These are phyloP conservation scores for Vitis hybrid DNA, from an alignment of 177 flowering plant genomes.

Conservation along the genomic window DNA sequence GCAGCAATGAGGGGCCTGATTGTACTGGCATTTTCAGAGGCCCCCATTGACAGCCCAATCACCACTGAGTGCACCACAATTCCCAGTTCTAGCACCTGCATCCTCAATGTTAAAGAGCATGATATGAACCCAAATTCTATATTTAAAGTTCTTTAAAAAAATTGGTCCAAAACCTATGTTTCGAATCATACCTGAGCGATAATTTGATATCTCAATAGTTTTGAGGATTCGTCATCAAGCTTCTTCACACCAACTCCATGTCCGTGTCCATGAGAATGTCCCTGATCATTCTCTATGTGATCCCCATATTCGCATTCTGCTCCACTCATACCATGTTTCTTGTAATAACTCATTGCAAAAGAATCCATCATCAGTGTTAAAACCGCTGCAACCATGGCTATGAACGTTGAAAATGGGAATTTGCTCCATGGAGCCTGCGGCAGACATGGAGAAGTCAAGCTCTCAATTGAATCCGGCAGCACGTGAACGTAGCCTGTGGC, in stretches of 20 bases:
- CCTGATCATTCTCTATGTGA: not conserved
- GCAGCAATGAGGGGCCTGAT: slow-evolving; percentile 30
- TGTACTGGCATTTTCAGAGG: slow-evolving; percentile 29
- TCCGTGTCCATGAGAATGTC: slow-evolving; percentile 17
- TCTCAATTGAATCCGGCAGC: slow-evolving; percentile 37
- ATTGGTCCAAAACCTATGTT: no score
- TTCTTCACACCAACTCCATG: not conserved
- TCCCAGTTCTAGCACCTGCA: slow-evolving; percentile 27
- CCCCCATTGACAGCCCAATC: slow-evolving; percentile 28
- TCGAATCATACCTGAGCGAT: slow-evolving; percentile 40
- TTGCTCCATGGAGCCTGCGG: slow-evolving; percentile 35
- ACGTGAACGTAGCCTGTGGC: slow-evolving; percentile 48
- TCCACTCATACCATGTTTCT: not conserved
- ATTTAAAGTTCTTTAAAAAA: no score
- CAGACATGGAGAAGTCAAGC: slow-evolving; percentile 26
- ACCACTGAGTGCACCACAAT: slow-evolving; percentile 35
- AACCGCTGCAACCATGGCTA: slow-evolving; percentile 44
- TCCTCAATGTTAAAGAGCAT: not conserved
- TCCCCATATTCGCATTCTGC: not conserved
- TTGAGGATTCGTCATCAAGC: slow-evolving; percentile 5
- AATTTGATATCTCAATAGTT: slow-evolving; percentile 39
- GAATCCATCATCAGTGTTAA: slow-evolving; percentile 42
- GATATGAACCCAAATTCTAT: no score
- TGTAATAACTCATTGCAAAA: slow-evolving; percentile 18
- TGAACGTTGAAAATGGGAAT: slow-evolving; percentile 45